Evolutionary conservation across 129 eudicot species (phyloP).

Genomic region (Escallonia herrerae): DNA sequence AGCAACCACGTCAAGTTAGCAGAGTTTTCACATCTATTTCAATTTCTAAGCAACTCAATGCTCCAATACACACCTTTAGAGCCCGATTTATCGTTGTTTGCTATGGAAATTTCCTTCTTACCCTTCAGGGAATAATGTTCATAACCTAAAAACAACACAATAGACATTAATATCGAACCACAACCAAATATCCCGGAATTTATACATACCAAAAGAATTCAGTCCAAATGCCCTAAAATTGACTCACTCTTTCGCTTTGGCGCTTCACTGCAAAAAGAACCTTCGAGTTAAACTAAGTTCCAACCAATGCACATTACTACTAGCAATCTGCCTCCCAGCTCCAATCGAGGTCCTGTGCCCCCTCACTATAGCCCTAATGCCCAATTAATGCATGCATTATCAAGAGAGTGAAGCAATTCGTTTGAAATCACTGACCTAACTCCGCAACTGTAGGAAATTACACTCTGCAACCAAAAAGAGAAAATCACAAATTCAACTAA

Average conservation of each 20-base stretch:
- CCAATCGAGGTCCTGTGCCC: conserved; percentile 59
- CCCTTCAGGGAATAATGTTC: conserved; percentile 76
- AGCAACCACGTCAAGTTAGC: neutral
- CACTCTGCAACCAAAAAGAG: conserved; percentile 27
- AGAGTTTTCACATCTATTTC: neutral
- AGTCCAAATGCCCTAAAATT: neutral
- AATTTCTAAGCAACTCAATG: neutral
- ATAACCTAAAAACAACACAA: conserved; percentile 46
- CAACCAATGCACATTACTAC: conserved; percentile 28
- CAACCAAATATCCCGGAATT: neutral
- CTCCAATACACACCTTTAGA: conserved; percentile 47
- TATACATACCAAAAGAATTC: conserved; percentile 5
- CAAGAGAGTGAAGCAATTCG: no score
- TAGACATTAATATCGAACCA: neutral
- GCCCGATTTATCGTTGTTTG: conserved; percentile 63
- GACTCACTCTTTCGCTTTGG: conserved; percentile 87
- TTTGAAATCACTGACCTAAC: neutral
- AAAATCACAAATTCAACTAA: neutral
- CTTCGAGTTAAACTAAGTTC: conserved; percentile 40
- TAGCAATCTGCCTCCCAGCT: conserved; percentile 12
- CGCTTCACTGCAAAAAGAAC: conserved; percentile 59
- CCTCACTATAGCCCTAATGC: conserved; percentile 55
- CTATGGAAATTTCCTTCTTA: conserved; percentile 79
- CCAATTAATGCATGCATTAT: no score
- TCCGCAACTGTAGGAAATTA: conserved; percentile 16